phyloP scores from a whole-genome alignment of 1,284 basidiomycete genomes.

The Wallemia mellicola region DNA sequence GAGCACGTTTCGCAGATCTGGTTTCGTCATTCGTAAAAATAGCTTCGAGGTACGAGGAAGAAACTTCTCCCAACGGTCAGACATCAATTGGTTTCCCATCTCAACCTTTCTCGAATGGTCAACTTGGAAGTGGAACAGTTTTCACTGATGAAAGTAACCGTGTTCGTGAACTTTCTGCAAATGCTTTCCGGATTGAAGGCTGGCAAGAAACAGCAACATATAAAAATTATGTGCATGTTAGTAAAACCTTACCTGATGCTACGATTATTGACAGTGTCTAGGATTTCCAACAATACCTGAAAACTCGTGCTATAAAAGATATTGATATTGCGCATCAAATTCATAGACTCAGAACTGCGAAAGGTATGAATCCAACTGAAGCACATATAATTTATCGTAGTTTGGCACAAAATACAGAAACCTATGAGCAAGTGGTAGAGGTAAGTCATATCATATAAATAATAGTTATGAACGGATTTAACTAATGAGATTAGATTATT shows the following conservation, averaged over 20 bases:
- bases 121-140: constrained; percentile 34
- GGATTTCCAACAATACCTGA: constrained; percentile 25
- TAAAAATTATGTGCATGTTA: constrained; percentile 26
- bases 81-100: constrained; percentile 33
- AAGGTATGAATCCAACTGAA: constrained; percentile 31
- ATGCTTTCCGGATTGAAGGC: constrained; percentile 42
- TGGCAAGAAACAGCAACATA: constrained; percentile 43
- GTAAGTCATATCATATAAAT: constrained; percentile 20
- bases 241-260: constrained; percentile 7
- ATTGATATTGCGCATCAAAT: constrained; percentile 48
- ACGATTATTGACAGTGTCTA: constrained; percentile 12
- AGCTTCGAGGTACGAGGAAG: constrained; percentile 47
- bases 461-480: too few relatives aligned
- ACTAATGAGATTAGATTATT: constrained; percentile 27
- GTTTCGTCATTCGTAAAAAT: constrained; percentile 39
- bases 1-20: constrained; percentile 46
- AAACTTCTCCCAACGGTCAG: constrained; percentile 22
- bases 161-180: constrained; percentile 30
- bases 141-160: constrained; percentile 32
- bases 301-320: constrained; percentile 24
- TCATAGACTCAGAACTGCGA: constrained; percentile 29
- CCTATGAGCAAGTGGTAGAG: constrained; percentile 69
- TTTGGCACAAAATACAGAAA: constrained; percentile 33
- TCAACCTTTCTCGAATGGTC: constrained; percentile 20
- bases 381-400: constrained; percentile 42